Percentiles rank a stretch among this genome's conserved stretches.
phyloP scores from a whole-genome alignment of 2,329 filamentous ascomycete genomes.

The Stylonectria norvegica region DNA sequence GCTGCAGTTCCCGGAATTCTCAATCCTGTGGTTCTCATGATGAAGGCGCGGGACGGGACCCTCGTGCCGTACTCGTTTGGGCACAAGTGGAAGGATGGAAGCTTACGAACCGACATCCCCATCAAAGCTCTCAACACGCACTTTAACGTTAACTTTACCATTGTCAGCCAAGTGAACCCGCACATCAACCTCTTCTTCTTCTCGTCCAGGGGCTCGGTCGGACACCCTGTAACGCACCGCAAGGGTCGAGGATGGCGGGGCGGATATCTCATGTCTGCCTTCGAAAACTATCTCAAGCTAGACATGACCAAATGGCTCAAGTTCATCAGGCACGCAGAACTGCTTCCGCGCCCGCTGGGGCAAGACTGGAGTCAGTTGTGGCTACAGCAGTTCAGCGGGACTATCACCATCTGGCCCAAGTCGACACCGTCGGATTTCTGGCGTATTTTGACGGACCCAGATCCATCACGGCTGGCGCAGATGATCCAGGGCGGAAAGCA shows the following conservation, averaged over 20 bases:
- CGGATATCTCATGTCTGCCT: constrained; percentile 86
- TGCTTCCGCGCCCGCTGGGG: constrained; percentile 83
- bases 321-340: constrained; percentile 85
- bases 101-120: constrained; percentile 89
- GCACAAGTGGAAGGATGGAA: constrained; percentile 99
- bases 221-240: constrained; percentile 89
- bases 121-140: constrained; percentile 91
- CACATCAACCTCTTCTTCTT: constrained; percentile 99
- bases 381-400: constrained; percentile 92
- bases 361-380: constrained; percentile 98
- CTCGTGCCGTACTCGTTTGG: constrained; percentile 92
- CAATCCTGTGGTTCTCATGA: constrained; percentile 90
- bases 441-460: constrained; percentile 83
- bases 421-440: constrained; percentile 74
- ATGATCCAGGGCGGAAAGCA: constrained; percentile 92
- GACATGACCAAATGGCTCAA: constrained; percentile 98
- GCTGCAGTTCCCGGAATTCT: constrained; percentile 94
- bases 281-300: constrained; percentile 92
- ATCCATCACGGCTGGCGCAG: constrained; percentile 66
- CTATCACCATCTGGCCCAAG: constrained; percentile 94
- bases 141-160: constrained; percentile 98
- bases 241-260: constrained; percentile 93
- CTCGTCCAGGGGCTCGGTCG: constrained; percentile 85
- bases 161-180: constrained; percentile 85
- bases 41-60: constrained; percentile 75